Base-by-base conservation (phyloP, 345 rosid species). In the Camelina laxa region DNA sequence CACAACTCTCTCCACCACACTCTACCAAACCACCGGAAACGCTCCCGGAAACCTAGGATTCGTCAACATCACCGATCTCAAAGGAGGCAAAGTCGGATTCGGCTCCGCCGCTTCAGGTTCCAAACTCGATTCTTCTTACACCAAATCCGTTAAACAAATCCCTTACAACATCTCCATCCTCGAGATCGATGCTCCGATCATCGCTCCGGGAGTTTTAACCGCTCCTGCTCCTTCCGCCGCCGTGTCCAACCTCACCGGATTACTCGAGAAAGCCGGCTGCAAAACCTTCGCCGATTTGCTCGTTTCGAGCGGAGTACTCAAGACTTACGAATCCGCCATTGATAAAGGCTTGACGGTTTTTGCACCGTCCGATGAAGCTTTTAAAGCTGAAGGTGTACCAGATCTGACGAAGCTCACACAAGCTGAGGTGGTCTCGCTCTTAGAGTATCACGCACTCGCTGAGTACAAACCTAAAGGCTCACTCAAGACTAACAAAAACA, bases 21-120 rank as follows among this genome's bases (percentile, higher is more conserved):
- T 95, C 20, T 95, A 90, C 79, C 99, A 90, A 75, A 89, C 99
- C 67, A 95, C 97, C 74, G 98, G 99, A 8, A 84, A 85, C 56
- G 97, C 96, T 69, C 89, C 97, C 8, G 97, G 98, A 1, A 87
- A 85, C 72, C 17, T 82, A 24, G 97, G 97, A 1, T 89, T 95
- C 65, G 96, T 95, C 70, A 91, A 95, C 69, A 95, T 92, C 68
- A 95, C 97, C 66, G 92, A 87, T 65, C 86, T 92, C 6, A 81
- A 82, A 50, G 97, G 97, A 6, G 97, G 97, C 6, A 92, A 92
- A 74, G 96, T 95, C 21, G 91, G 84, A 2, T 89, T 95, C 73
- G 93, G 96, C 72, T 80, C 99, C 9, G 91, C 92, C 7, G 90
- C 84, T 47, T 79, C 91, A 0, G 98, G 97, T 16, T 90, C 96